Evolutionary conservation across 192 early-diverging fungal species (phyloP), one percentile per base, ranked within the genome.

Genomic region (Coemansia sp.): DNA sequence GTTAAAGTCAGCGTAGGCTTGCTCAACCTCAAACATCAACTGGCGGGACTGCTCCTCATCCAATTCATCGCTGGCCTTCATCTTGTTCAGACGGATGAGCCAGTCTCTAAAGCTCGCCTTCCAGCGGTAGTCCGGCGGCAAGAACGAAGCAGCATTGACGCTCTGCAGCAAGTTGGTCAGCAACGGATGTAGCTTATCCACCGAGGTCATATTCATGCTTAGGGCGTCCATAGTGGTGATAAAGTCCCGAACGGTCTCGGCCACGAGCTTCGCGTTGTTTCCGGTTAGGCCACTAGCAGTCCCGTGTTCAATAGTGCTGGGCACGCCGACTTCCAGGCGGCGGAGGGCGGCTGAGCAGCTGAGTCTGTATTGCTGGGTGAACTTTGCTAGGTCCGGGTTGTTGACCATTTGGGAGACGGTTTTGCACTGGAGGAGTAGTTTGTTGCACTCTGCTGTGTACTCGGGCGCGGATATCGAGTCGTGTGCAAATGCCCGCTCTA

Each of bases 191-290:
- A 99, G 77, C 60, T 94, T 87, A 70, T 99, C 96, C 1, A 94
- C 93, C 1, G 94, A 94, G 3, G 86, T 79, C 66, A 91, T 86
- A 53, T 91, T 88, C 53, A 99, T 70, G 63, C 88, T 92, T 18
- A 99, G 83, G 8, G 86, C 85, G 75, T 99, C 95, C 91, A 95
- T 90, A 0, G 92, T 81, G 1, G 94, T 99, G 62, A 96, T 97
- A 71, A 96, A 99, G 59, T 85, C 85, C 84, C 91, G 83, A 3
- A 81, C 36, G 2, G 88, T 92, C 67, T 97, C 91, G 0, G 92
- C 94, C 18, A 94, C 88, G 51, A 90, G 82, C 79, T 93, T 92
- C n/a, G 88, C 88, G 6, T 87, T 86, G 51, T 84, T 89, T 0
- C 78, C 73, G 2, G 82, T 67, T 59, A 86, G 72, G 1, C 46